These are phyloP conservation scores for Physaria fendleri DNA, from an alignment of 345 rosid genomes.

Conservation along the genomic window DNA sequence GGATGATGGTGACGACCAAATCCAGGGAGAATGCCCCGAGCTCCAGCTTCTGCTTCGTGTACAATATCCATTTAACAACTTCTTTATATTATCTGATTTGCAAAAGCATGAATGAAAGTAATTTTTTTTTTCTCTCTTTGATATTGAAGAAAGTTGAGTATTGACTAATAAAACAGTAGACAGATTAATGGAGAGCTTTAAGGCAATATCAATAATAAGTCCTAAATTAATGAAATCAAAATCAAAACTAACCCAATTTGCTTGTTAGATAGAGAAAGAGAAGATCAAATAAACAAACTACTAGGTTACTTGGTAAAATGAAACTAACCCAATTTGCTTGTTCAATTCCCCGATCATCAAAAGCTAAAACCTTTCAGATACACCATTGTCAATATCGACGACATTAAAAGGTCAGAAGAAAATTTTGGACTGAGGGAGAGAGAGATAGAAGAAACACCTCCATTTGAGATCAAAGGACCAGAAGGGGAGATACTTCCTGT, in stretches of 20 bases:
- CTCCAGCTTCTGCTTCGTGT: slow-evolving; percentile 30
- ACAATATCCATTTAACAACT: slow-evolving; percentile 23
- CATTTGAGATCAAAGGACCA: slow-evolving; percentile 44
- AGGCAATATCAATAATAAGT: no score
- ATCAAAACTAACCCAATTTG: neutral
- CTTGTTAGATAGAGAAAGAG: no score
- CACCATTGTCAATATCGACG: neutral
- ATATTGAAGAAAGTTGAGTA: no score
- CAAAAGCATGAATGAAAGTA: no score
- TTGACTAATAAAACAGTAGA: no score
- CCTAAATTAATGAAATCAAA: no score
- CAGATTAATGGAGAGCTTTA: no score
- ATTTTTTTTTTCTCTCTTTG: no score
- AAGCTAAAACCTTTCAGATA: slow-evolving; percentile 15
- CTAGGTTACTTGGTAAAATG: neutral
- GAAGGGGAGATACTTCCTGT: slow-evolving; percentile 41
- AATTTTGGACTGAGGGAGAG: no score
- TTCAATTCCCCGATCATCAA: neutral
- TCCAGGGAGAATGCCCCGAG: slow-evolving; percentile 42
- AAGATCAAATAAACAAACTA: neutral
- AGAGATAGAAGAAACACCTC: no score
- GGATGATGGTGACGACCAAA: slow-evolving; percentile 35
- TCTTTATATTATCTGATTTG: slow-evolving; percentile 16
- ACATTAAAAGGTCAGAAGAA: no score
- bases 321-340: slow-evolving; percentile 6